Evolutionary conservation across 805 yeast genomes (phyloP).

Genomic region (Pichia rugopelliculosa): DNA sequence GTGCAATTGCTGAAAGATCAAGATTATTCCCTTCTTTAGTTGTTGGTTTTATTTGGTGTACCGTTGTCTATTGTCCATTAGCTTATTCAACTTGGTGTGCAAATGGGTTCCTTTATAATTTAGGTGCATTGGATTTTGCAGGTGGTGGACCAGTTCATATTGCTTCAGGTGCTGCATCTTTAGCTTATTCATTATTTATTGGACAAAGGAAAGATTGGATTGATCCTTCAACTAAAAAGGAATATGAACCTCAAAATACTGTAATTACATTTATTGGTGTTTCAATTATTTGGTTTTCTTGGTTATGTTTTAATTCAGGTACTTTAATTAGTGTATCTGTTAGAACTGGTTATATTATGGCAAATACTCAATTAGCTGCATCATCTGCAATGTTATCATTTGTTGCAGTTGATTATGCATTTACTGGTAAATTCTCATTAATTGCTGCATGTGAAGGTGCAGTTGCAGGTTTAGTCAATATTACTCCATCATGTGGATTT

Average conservation of each 20-base stretch:
- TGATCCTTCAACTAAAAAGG: constrained; percentile 24
- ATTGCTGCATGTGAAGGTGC: constrained; percentile 41
- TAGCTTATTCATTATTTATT: constrained; percentile 35
- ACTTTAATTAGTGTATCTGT: constrained; percentile 33
- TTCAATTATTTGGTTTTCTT: constrained; percentile 41
- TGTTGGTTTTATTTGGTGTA: constrained; percentile 34
- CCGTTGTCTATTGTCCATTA: constrained; percentile 39
- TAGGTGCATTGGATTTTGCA: constrained; percentile 41
- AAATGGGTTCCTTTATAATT: constrained; percentile 37
- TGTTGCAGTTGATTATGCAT: constrained; percentile 34
- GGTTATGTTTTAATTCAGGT: constrained; percentile 44
- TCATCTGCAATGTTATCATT: constrained; percentile 40
- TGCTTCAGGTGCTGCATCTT: constrained; percentile 36
- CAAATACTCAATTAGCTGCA: constrained; percentile 46
- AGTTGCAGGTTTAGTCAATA: constrained; percentile 38
- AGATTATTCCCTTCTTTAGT: constrained; percentile 35
- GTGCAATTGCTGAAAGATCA: constrained; percentile 39
- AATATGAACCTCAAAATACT: constrained; percentile 31
- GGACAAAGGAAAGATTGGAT: constrained; percentile 35
- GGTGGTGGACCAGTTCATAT: constrained; percentile 47
- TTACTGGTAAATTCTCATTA: constrained; percentile 35
- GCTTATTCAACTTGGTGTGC: constrained; percentile 42
- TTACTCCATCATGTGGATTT: constrained; percentile 41
- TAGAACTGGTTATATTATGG: constrained; percentile 40
- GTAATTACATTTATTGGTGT: constrained; percentile 37